These are phyloP conservation scores for Ceraceosorus guamensis DNA, from an alignment of 1,284 basidiomycete species.

Conservation along the genomic window DNA sequence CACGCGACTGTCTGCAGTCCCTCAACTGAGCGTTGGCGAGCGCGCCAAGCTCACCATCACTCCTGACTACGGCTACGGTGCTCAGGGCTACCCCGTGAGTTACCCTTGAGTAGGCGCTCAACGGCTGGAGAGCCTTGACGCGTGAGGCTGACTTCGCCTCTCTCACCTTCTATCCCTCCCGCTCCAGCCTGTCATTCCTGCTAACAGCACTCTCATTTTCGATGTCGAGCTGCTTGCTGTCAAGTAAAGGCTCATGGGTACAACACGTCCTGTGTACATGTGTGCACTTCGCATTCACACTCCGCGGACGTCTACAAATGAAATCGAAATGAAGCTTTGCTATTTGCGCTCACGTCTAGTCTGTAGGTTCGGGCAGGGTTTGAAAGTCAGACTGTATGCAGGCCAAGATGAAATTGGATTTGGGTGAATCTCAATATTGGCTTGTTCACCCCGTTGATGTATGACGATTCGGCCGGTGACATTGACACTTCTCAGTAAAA, in stretches of 20 bases:
- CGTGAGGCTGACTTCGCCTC: neutral
- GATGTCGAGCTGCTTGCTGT: constrained; percentile 51
- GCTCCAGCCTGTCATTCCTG: constrained; percentile 47
- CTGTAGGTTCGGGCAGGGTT: too few species aligned
- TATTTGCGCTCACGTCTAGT: too few species aligned
- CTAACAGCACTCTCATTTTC: constrained; percentile 38
- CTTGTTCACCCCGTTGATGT: too few species aligned
- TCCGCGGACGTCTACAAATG: too few species aligned
- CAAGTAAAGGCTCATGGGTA: constrained; percentile 23
- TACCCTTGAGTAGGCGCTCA: constrained; percentile 12
- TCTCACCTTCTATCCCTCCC: neutral
- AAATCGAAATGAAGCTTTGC: too few species aligned
- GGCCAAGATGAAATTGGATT: too few species aligned
- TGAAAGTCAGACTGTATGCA: too few species aligned
- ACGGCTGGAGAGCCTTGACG: constrained; percentile 7
- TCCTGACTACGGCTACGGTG: constrained; percentile 49
- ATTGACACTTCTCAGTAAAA: too few species aligned
- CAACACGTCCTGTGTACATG: neutral
- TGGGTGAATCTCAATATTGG: too few species aligned
- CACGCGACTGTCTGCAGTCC: constrained; percentile 14
- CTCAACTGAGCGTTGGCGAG: constrained; percentile 50
- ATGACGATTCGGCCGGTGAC: too few species aligned
- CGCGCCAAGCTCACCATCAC: constrained; percentile 45
- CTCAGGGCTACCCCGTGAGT: constrained; percentile 14
- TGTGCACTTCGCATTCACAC: too few species aligned